A percentile compares a stretch with the other conserved stretches of the same genome.
Evolutionary conservation across 176 grass and related monocot genomes (phyloP).

Genomic region (Secale cereale): DNA sequence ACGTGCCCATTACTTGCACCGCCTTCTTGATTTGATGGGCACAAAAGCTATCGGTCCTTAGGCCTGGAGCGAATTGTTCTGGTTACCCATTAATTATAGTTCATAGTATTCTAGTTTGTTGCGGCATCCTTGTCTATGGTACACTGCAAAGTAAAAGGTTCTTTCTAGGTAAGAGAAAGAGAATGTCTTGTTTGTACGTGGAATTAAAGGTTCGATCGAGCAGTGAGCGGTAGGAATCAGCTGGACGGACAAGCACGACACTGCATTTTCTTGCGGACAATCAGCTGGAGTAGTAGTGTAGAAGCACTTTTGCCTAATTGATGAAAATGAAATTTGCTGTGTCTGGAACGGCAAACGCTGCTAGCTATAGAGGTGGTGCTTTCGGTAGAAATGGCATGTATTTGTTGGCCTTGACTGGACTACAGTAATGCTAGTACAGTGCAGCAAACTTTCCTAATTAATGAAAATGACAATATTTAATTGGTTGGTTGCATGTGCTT

Average conservation of each 20-base stretch:
- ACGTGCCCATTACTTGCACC: too few species aligned
- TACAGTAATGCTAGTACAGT: not conserved
- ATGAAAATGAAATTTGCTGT: not conserved
- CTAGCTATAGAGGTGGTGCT: not conserved
- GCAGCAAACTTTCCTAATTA: not conserved
- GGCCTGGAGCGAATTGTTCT: too few species aligned
- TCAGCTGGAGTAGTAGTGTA: too few species aligned
- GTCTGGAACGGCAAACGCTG: not conserved
- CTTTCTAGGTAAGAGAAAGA: slow-evolving; percentile 30
- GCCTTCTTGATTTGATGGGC: too few species aligned
- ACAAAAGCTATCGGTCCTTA: too few species aligned
- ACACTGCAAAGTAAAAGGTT: not conserved
- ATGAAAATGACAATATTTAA: not conserved
- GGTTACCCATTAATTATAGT: not conserved
- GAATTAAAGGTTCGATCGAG: not conserved
- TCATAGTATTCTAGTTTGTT: not conserved
- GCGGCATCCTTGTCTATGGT: not conserved
- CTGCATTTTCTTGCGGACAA: not conserved
- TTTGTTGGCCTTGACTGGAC: not conserved
- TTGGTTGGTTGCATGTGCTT: not conserved
- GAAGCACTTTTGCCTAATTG: not conserved
- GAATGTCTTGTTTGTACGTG: not conserved
- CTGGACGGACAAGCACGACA: not conserved
- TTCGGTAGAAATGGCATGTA: not conserved
- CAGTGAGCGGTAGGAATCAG: slow-evolving; percentile 9